Evolutionary conservation across 1,139 yeast genomes (phyloP), one percentile per base, ranked within the genome.

Genomic region (Pichia sp.): DNA sequence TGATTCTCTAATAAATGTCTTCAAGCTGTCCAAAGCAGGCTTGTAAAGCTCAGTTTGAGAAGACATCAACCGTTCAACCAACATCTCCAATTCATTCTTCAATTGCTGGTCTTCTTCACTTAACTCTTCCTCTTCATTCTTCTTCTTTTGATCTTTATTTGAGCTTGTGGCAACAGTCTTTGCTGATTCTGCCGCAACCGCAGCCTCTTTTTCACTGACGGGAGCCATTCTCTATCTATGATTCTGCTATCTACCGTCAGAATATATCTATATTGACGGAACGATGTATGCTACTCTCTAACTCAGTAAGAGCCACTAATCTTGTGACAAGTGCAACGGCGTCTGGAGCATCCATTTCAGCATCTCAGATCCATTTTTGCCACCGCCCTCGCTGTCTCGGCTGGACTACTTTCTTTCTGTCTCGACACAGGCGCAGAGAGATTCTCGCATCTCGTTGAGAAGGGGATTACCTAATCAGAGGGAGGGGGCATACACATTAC

Each of bases 91-190:
- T 67, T 90, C 96, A 57, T 81, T 84, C 68, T 93, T 93, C 64
- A 95, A 79, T 69, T 86, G 88, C 65, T 84, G 87, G 71, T 95
- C 99, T 70, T 93, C 99, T 70, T 92, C 99, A 45, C 92, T 86
- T 58, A 93, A 77, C 68, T 92, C 97, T 68, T 90, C 97, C 67
- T 85, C 81, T 7, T 38, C 29, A 36, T 40, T 47, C 43, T 57
- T 49, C 31, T 54, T 54, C 13, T 46, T 53, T 16, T 49, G 30
- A n/a, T 32, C n/a, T 19, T 50, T 47, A 26, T 50, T 49, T 36
- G 26, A 23, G 10, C 34, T n/a, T 16, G n/a, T 29, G n/a, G n/a
- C 45, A 29, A 13, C 15, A 23, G 26, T 23, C 2, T 52, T 23
- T 15, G 26, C 46, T 8, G 44, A 13, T 30, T 50, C 51, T 1